Evolutionary conservation across 2,329 filamentous ascomycete species (phyloP).

Genomic region (Stachybotrys chartarum): DNA sequence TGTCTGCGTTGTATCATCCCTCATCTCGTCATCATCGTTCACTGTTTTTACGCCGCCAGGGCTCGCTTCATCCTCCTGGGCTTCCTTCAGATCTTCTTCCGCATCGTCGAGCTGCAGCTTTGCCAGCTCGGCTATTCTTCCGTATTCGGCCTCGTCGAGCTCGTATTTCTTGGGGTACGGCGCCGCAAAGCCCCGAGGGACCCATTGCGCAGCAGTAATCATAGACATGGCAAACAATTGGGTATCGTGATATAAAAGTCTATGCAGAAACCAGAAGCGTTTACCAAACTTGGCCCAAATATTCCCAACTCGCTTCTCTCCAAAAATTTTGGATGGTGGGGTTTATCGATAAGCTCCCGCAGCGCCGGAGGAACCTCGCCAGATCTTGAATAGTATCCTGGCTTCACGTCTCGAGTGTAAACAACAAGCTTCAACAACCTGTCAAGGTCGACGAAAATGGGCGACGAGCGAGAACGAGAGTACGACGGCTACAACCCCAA

Average conservation of each 20-base stretch:
- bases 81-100: conserved; percentile 74
- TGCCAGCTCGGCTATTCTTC: conserved; percentile 66
- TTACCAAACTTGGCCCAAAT: neutral
- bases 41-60: conserved; percentile 18
- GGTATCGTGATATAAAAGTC: conserved; percentile 1
- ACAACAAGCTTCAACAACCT: neutral
- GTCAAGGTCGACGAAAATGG: conserved; percentile 15
- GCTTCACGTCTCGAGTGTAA: neutral
- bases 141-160: conserved; percentile 68
- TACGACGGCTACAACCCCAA: conserved; percentile 32
- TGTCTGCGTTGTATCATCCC: conserved; percentile 20
- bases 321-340: conserved; percentile 28
- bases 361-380: conserved; percentile 1
- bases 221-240: conserved; percentile 49
- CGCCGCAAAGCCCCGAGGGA: conserved; percentile 68
- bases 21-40: conserved; percentile 26
- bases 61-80: conserved; percentile 34
- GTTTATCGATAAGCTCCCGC: conserved; percentile 31
- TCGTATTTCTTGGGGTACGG: conserved; percentile 70
- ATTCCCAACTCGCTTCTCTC: conserved; percentile 3
- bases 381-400: neutral
- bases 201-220: conserved; percentile 72
- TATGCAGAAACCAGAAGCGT: neutral
- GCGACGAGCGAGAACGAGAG: conserved; percentile 27
- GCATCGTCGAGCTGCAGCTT: conserved; percentile 85